Percentiles rank a stretch among this genome's conserved stretches.
These are phyloP conservation scores for Sugiyamaella novakii DNA, from an alignment of 1,139 yeast species.

Conservation along the genomic window DNA sequence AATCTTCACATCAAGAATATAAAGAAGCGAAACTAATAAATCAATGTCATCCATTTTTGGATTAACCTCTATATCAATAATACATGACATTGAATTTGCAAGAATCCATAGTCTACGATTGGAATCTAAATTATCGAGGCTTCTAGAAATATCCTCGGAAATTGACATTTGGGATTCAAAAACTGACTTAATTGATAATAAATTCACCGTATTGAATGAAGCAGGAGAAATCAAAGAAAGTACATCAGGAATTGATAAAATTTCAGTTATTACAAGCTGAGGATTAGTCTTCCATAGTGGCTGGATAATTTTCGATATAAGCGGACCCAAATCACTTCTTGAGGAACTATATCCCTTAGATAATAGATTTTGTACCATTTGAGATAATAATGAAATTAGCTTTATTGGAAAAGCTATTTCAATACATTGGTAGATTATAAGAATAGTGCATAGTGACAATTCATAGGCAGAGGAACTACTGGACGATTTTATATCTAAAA, in stretches of 20 bases:
- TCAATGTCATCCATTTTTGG: neutral
- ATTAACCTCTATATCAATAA: neutral
- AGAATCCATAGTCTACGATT: conserved; percentile 15
- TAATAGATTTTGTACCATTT: neutral
- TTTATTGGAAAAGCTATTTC: neutral
- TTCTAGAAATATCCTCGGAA: neutral
- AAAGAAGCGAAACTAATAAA: conserved; percentile 2
- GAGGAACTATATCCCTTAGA: neutral
- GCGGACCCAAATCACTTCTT: neutral
- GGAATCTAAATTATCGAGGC: conserved; percentile 3
- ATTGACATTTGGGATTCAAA: neutral
- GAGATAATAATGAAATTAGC: conserved; percentile 2
- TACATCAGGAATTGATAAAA: conserved; percentile 12
- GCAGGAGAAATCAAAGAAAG: neutral
- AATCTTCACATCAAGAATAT: conserved; percentile 10
- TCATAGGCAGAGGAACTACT: neutral
- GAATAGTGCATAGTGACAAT: neutral
- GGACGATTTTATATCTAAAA: neutral
- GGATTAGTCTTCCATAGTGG: conserved; percentile 2
- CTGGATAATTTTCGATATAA: neutral
- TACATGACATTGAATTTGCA: conserved; percentile 6
- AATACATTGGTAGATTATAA: neutral
- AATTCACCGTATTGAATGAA: neutral
- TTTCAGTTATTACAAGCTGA: conserved; percentile 3
- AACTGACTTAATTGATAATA: no score